These are phyloP conservation scores for Pythium monospermum DNA, from an alignment of 352 stramenopile species.

Conservation along the genomic window DNA sequence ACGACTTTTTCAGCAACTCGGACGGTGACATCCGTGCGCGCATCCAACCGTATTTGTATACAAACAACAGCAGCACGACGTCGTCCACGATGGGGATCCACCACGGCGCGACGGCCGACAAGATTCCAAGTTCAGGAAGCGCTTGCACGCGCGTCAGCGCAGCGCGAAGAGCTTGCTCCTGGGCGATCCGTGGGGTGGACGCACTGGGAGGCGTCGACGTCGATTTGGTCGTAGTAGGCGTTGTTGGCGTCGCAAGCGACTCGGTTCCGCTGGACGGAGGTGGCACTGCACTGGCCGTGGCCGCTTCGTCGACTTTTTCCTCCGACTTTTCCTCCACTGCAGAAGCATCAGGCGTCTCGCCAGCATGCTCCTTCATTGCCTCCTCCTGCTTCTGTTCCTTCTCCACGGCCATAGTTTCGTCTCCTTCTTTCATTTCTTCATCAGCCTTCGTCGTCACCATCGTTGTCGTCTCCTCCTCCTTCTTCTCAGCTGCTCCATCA, in stretches of 20 bases:
- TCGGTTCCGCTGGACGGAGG: no score
- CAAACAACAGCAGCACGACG: conserved; percentile 57
- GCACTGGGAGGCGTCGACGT: not conserved
- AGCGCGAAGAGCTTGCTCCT: conserved; percentile 13
- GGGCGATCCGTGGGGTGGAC: not conserved
- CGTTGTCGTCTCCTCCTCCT: no score
- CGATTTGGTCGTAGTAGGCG: not conserved
- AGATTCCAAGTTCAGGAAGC: conserved; percentile 30
- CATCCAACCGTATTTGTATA: conserved; percentile 72
- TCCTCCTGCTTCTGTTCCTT: no score
- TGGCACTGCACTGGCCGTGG: no score
- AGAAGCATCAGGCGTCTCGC: no score
- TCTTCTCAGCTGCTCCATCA: not conserved
- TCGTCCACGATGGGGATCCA: conserved; percentile 79
- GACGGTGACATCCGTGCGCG: conserved; percentile 35
- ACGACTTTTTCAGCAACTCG: conserved; percentile 48
- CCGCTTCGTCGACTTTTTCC: no score
- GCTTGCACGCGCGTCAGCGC: conserved; percentile 40
- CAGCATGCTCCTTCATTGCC: no score
- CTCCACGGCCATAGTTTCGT: no score
- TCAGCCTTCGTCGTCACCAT: no score
- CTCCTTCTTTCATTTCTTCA: no score
- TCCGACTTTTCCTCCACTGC: no score
- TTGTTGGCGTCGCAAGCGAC: no score
- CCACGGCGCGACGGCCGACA: conserved; percentile 48